These are phyloP conservation scores for Besnoitia besnoiti DNA, from an alignment of 169 alveolate species.

Conservation along the genomic window DNA sequence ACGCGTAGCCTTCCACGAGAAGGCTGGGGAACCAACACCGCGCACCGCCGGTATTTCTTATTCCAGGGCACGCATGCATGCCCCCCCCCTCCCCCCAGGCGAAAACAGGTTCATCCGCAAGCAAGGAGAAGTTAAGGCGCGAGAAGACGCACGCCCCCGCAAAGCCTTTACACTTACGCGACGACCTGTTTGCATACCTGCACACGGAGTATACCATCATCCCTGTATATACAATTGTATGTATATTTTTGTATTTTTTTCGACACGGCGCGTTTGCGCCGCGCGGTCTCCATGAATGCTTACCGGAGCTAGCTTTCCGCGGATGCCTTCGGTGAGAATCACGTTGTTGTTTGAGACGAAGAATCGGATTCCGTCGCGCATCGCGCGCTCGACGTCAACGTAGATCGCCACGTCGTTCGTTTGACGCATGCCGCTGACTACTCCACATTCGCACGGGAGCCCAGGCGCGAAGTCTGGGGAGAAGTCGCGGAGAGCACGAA, in stretches of 20 bases:
- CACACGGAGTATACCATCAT: not conserved
- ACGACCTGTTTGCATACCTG: not conserved
- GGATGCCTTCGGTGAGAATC: slow-evolving; percentile 55
- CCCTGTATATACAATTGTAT: not conserved
- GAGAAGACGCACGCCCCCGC: no score
- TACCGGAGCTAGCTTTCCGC: slow-evolving; percentile 54
- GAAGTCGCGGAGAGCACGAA: not conserved
- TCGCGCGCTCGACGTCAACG: slow-evolving; percentile 48
- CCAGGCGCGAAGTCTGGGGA: slow-evolving; percentile 63
- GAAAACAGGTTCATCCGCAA: no score
- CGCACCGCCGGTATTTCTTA: no score
- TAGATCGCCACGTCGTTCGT: slow-evolving; percentile 49
- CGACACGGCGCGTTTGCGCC: not conserved
- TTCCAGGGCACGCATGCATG: no score
- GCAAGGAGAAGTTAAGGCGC: no score
- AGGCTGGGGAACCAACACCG: no score
- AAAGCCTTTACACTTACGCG: not conserved
- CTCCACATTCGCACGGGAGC: slow-evolving; percentile 51
- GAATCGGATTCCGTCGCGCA: slow-evolving; percentile 33
- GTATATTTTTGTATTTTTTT: not conserved
- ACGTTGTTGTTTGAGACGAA: slow-evolving; percentile 45
- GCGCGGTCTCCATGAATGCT: not conserved
- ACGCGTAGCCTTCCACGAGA: no score
- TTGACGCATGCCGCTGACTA: slow-evolving; percentile 59
- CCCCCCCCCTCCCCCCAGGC: no score